Evolutionary conservation across 2,329 filamentous ascomycete species (phyloP).

Genomic region (Pseudopyrenochaeta lycopersici): DNA sequence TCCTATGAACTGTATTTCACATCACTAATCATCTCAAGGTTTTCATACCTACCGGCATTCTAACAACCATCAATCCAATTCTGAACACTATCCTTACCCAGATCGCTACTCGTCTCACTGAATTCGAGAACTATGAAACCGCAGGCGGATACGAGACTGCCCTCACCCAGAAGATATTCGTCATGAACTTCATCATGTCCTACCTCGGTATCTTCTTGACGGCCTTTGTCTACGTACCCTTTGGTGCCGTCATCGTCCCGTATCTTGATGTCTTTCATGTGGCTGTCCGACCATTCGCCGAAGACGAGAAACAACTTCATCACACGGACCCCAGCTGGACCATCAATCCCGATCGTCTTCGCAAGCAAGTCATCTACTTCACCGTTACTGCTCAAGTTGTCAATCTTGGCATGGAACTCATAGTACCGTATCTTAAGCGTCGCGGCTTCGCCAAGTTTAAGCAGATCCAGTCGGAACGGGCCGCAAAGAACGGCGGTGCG

Average conservation of each 20-base stretch:
- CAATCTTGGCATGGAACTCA: slow-evolving; percentile 82
- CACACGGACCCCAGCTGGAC: slow-evolving; percentile 70
- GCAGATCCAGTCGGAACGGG: slow-evolving; percentile 70
- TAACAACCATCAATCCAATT: slow-evolving; percentile 83
- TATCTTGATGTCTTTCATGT: slow-evolving; percentile 84
- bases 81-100: slow-evolving; percentile 78
- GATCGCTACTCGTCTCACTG: slow-evolving; percentile 79
- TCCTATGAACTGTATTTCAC: neutral
- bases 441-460: slow-evolving; percentile 81
- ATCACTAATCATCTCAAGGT: slow-evolving; percentile 59
- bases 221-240: slow-evolving; percentile 93
- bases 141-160: slow-evolving; percentile 83
- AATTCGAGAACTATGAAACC: slow-evolving; percentile 92
- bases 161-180: slow-evolving; percentile 90
- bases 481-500: slow-evolving; percentile 64
- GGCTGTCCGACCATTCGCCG: slow-evolving; percentile 77
- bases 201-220: slow-evolving; percentile 88
- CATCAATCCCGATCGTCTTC: slow-evolving; percentile 83
- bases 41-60: slow-evolving; percentile 86
- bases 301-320: slow-evolving; percentile 75
- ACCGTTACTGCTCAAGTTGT: slow-evolving; percentile 94
- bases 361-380: slow-evolving; percentile 93
- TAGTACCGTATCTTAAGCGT: slow-evolving; percentile 86
- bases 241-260: slow-evolving; percentile 83
- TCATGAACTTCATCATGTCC: slow-evolving; percentile 95